Base-by-base conservation (phyloP, 768 basidiomycete species). In the Suillus hirtellus region DNA sequence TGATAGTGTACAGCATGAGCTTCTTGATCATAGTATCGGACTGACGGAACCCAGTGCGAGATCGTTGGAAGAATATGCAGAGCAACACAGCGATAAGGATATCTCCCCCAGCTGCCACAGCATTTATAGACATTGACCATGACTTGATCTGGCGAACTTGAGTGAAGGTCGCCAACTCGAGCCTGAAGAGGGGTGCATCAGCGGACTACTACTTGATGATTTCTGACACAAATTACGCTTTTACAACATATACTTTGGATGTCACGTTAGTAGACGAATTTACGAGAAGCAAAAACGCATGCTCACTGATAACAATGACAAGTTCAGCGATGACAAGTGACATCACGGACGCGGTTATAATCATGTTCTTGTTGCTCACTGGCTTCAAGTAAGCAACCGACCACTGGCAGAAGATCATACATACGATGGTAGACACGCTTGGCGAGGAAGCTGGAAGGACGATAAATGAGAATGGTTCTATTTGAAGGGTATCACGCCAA, bases 71-170 rank as follows among this genome's bases (percentile, higher is more conserved):
- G 63, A 84, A 64, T 43, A 67, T 63, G 49, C 79, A 79, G 4
- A 85, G 75, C 27, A 76, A 79, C 14, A 59, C 63, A 2, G 82
- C 81, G 59, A 85, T 85, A 3, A 80, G 64, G 14, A 84, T 69
- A 61, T 85, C 84, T 2, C 77, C 75, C 15, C 74, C 71, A 1
- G 80, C 80, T 9, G 82, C 82, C 10, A 84, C 72, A 1, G 80
- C 83, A 63, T 85, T 84, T 65, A 84, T 82, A 2, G 81, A 75
- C 27, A 83, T 81, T 0, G 82, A 81, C 27, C 84, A 70, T 4
- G 80, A 80, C 78, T 83, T 84, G 43, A 85, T 70, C 65, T 73
- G 66, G 43, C 67, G 68, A 37, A 84, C 72, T 43, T 84, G 78
- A n/a, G 47, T 71, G 82, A 84, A 83, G 17, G 81, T 83, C 3